Base-by-base conservation (phyloP, 179 eudicot species). In the Heliamphora pulchella region DNA sequence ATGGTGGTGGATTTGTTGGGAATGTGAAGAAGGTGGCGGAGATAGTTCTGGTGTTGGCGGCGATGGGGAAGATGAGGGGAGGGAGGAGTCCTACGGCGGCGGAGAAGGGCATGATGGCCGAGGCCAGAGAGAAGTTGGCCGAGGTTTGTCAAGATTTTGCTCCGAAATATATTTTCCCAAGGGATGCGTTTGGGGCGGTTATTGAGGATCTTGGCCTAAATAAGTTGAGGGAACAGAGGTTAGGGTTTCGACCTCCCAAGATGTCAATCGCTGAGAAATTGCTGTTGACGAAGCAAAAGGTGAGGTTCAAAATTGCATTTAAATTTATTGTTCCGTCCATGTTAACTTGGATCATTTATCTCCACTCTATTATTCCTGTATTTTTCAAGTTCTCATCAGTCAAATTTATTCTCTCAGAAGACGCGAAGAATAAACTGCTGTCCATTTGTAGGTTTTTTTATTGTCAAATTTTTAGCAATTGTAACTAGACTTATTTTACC, bases 1-100 rank as follows among this genome's bases (percentile, higher is more conserved):
- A 13, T 1, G 83, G 75, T 15, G 80, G 20, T 17, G 84, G 63
- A n/a, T n/a, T 59, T 65, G 89, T 68, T n/a, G 80, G 44, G 82
- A 86, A 84, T 83, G 69, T 91, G 84, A 87, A 62, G 88, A 87
- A 84, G 80, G 93, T 94, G 68, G 99, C 98, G 53, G 98, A 94
- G 88, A 86, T 92, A 17, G 93, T 94, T 82, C 39, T 96, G 78
- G 98, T 92, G 11, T 77, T 96, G 86, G 88, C 97, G 18, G 91
- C 98, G 5, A 88, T 96, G 93, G 94, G 90, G 82, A 90, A 83
- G 85, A 92, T 96, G 94, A 87, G 99, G 82, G 96, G 90, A 5
- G 98, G 98, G 44, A 85, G 81, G 80, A 86, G 83, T 11, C 98
- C 98, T 15, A 89, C 90, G 62, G 85, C 20, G 13, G 90, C 77